These are phyloP conservation scores for Capillidium heterosporum DNA, from an alignment of 371 early-diverging fungal genomes.

Conservation along the genomic window DNA sequence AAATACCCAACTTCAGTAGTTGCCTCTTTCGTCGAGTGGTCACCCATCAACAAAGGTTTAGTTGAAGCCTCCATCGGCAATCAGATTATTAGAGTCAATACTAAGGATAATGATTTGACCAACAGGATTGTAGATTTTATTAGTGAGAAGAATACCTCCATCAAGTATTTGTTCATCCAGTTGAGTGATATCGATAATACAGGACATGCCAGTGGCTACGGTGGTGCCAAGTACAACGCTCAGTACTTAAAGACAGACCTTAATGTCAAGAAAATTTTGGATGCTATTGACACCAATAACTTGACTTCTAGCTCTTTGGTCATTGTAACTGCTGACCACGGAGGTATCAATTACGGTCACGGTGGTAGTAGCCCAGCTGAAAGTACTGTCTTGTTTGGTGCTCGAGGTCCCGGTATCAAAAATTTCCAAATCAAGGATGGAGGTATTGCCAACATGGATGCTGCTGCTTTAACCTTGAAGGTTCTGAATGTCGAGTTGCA, in stretches of 20 bases:
- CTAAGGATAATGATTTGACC: background rate
- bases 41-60: constrained; percentile 8
- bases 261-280: constrained; percentile 1
- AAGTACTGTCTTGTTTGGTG: constrained; percentile 3
- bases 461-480: background rate
- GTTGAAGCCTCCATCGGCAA: constrained; percentile 6
- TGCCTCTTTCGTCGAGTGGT: constrained; percentile 7
- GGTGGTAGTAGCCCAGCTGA: constrained; percentile 6
- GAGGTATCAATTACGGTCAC: constrained; percentile 5
- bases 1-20: background rate
- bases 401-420: background rate
- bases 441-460: background rate
- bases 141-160: background rate
- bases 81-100: background rate
- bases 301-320: constrained; percentile 1
- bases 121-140: constrained; percentile 5
- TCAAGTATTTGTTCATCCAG: constrained; percentile 6
- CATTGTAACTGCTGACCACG: constrained; percentile 11
- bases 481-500: background rate
- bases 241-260: constrained; percentile 3
- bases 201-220: constrained; percentile 4
- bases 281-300: background rate
- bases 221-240: background rate
- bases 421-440: background rate
- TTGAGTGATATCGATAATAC: constrained; percentile 7